Base-by-base conservation (phyloP, 306 rosid species). In the Vicia sativa region DNA sequence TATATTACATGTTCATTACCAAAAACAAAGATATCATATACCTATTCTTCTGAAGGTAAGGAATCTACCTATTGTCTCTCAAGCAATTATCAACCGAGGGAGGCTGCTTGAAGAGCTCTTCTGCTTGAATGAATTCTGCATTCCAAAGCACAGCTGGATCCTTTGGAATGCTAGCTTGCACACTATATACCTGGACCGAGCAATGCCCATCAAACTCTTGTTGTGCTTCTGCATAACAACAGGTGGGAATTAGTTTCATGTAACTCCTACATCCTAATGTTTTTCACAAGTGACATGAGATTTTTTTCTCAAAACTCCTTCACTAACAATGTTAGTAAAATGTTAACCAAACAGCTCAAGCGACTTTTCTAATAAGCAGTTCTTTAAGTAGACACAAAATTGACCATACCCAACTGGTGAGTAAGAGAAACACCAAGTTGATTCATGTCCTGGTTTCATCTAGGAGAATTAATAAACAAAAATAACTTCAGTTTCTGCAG, bases 141-240 rank as follows among this genome's bases (percentile, higher is more conserved):
- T 90, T 90, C 99, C 99, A 88, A 42, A 95, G 89, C 69, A 79
- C 76, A 71, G 97, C 91, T 46, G 92, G 83, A 78, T 95, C 99
- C 88, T 90, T 90, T 72, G 99, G 99, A 35, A 90, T 82, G 79
- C 83, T 84, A 61, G 89, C 82, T 74, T 95, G 99, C 75, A 95
- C 99, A 65, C 99, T 90, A 65, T 95, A 95, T 44, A 95, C 90
- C 66, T 87, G 95, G 54, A 90, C 80, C 2, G 99, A 95, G 82
- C 89, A 88, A 80, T 76, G 73, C 12, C 86, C 95, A 65, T 85
- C 95, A 82, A 90, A 90, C 53, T 88, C 95, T 80, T 82, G 74
- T 63, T 82, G 87, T 37, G 91, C 96, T 62, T 95, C 99, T 95
- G 96, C 86, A 83, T 29, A 78, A 80, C 74, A 72, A 19, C 74